Conservation (phyloP, 495 filamentous ascomycete genomes). For the Neurospora hispaniola region DNA sequence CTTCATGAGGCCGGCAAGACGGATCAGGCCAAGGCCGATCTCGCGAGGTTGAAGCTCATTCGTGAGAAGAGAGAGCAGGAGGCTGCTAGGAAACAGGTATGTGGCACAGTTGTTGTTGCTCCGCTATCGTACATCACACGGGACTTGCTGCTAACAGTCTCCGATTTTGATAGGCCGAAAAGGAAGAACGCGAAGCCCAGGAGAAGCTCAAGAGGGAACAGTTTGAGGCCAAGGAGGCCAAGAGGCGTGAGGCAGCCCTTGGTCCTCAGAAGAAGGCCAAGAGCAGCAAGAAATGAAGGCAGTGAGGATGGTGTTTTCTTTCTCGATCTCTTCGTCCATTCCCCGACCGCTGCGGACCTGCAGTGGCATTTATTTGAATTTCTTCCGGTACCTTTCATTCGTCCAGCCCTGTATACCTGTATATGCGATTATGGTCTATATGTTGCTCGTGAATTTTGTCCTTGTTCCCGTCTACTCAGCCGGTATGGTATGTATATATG, state of each 20-base stretch:
- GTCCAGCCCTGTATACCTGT: background rate
- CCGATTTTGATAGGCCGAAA: conserved; percentile 42
- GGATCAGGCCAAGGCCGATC: conserved; percentile 87
- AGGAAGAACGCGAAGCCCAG: conserved; percentile 57
- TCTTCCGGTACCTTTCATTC: background rate
- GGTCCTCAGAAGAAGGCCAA: conserved; percentile 24
- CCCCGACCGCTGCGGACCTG: conserved; percentile 2
- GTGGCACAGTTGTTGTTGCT: conserved; percentile 1
- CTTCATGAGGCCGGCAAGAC: conserved; percentile 94
- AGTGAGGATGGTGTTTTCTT: background rate
- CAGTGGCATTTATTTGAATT: background rate
- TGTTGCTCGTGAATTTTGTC: conserved; percentile 3
- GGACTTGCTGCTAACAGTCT: background rate
- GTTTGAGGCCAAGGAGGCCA: conserved; percentile 44
- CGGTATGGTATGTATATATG: background rate
- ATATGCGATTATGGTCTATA: conserved; percentile 2
- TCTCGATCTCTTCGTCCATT: conserved; percentile 2
- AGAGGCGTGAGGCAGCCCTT: conserved; percentile 54
- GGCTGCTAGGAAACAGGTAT: conserved; percentile 46
- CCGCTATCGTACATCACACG: background rate
- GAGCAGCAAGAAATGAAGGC: conserved; percentile 23
- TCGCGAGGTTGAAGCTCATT: conserved; percentile 71
- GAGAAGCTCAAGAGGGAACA: conserved; percentile 41
- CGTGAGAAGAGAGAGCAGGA: conserved; percentile 80
- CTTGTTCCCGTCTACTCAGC: background rate